These are phyloP conservation scores for Cylindricascospora bacillispora DNA, from an alignment of 1,139 yeast genomes.

Conservation along the genomic window DNA sequence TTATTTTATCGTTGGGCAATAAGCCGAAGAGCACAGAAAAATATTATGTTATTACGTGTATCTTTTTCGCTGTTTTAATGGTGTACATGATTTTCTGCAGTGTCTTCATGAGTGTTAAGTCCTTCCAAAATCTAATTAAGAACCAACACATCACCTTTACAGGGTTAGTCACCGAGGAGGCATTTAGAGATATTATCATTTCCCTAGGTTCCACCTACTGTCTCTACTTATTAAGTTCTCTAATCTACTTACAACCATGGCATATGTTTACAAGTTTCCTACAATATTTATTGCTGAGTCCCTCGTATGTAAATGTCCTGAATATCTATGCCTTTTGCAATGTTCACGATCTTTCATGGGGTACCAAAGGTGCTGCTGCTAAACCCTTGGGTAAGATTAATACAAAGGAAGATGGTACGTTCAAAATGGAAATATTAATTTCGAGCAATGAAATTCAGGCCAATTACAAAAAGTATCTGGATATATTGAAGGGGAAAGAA, in stretches of 20 bases:
- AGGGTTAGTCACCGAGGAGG: constrained; percentile 36
- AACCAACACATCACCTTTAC: constrained; percentile 22
- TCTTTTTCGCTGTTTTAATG: constrained; percentile 87
- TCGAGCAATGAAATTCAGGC: constrained; percentile 47
- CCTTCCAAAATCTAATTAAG: constrained; percentile 34
- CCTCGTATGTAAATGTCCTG: constrained; percentile 77
- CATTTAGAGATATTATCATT: constrained; percentile 75
- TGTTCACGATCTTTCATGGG: constrained; percentile 97
- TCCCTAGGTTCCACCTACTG: constrained; percentile 78
- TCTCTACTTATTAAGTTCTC: constrained; percentile 64
- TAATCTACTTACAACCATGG: constrained; percentile 87
- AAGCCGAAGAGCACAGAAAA: constrained; percentile 84
- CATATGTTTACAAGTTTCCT: constrained; percentile 75
- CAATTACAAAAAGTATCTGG: constrained; percentile 48
- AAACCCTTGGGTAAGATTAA: constrained; percentile 53
- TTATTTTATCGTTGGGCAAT: constrained; percentile 85
- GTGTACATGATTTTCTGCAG: constrained; percentile 87
- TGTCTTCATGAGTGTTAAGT: constrained; percentile 64
- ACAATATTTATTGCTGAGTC: constrained; percentile 81
- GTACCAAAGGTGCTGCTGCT: constrained; percentile 81
- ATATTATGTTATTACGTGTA: constrained; percentile 71
- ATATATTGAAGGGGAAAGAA: constrained; percentile 38
- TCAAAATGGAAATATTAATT: constrained; percentile 63
- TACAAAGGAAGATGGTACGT: constrained; percentile 60
- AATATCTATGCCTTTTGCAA: constrained; percentile 91